Evolutionary conservation across 1,284 basidiomycete genomes (phyloP).

Genomic region (Ceratobasidium sp.): DNA sequence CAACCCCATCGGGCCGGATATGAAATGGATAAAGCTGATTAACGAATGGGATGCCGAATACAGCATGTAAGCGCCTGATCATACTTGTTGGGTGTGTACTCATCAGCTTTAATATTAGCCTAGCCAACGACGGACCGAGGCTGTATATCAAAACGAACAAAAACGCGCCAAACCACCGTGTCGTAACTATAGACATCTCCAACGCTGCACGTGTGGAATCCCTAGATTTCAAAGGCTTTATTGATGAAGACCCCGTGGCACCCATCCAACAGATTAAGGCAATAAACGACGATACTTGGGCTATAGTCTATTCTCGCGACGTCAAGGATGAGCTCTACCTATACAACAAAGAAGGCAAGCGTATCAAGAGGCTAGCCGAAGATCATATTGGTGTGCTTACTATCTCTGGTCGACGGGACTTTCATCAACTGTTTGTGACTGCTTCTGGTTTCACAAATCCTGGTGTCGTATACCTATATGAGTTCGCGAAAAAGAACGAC

Average conservation of each 20-base stretch:
- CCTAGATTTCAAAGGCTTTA: constrained; percentile 68
- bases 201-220: constrained; percentile 59
- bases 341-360: constrained; percentile 70
- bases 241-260: constrained; percentile 79
- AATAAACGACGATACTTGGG: constrained; percentile 72
- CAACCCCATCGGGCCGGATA: constrained; percentile 71
- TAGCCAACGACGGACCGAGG: constrained; percentile 76
- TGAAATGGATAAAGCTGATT: constrained; percentile 79
- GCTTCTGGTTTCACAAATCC: constrained; percentile 82
- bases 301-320: constrained; percentile 80
- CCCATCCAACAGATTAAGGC: constrained; percentile 55
- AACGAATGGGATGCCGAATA: constrained; percentile 62
- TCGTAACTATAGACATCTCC: constrained; percentile 76
- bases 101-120: constrained; percentile 58
- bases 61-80: background rate
- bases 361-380: constrained; percentile 70
- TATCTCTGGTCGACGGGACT: constrained; percentile 67
- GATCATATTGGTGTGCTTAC: constrained; percentile 80
- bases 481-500: constrained; percentile 62
- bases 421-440: constrained; percentile 78
- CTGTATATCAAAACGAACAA: constrained; percentile 78
- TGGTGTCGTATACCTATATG: constrained; percentile 74
- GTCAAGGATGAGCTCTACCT: constrained; percentile 89
- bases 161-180: constrained; percentile 75
- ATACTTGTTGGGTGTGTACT: background rate